Percentiles rank a stretch among this genome's conserved stretches.
Conservation (phyloP, 148 eudicot genomes). For the Rhododendron ovatum region DNA sequence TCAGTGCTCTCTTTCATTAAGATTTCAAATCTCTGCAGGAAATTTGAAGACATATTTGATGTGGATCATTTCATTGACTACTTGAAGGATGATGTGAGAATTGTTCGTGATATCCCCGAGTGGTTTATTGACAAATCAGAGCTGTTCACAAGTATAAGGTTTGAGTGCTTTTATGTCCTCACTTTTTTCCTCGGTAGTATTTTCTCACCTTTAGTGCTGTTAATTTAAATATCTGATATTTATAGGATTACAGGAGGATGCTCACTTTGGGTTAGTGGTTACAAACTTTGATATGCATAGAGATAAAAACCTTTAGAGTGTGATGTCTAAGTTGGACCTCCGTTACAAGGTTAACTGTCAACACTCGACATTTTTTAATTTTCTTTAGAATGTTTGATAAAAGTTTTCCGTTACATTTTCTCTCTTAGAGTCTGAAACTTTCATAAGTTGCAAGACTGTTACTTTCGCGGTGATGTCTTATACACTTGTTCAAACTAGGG, state of each 20-base stretch:
- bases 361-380: background rate
- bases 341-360: background rate
- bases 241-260: background rate
- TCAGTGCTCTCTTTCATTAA: background rate
- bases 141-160: constrained; percentile 91
- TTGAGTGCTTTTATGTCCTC: constrained; percentile 4
- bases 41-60: constrained; percentile 95
- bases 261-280: background rate
- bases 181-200: background rate
- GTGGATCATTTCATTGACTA: constrained; percentile 98
- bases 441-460: background rate
- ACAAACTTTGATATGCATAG: background rate
- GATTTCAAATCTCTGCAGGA: constrained; percentile 43
- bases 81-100: constrained; percentile 87
- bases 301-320: background rate
- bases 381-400: background rate
- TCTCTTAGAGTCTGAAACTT: background rate
- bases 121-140: constrained; percentile 95
- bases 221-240: background rate
- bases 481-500: background rate
- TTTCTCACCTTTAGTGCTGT: background rate
- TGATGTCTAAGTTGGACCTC: background rate
- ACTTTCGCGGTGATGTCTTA: background rate
- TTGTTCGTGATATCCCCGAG: constrained; percentile 94
- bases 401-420: background rate